Base-by-base conservation (phyloP, 345 rosid genomes). In the Bruguiera sexangula region DNA sequence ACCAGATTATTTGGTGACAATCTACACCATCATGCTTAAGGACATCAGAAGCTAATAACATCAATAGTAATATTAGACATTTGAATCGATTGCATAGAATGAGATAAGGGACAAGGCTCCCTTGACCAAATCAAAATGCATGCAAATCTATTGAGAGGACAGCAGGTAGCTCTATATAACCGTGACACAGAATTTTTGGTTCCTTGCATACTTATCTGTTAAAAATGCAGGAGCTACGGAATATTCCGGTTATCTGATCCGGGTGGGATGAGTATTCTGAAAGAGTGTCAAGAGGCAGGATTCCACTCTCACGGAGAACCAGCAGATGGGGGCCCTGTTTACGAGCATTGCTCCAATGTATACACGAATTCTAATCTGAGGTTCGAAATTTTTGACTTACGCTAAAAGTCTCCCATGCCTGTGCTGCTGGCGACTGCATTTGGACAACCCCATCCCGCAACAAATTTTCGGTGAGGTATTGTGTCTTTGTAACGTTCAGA, bases 351-450 rank as follows among this genome's bases (percentile, higher is more conserved):
- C 81, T 78, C 86, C 52, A 88, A 93, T 63, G 92, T 93, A 67
- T 90, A 84, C 85, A 89, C 65, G 63, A 93, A 93, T 74, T 85
- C 91, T 13, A 89, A 90, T 85, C 85, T 90, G 58, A 84, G 98
- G 82, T 89, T 93, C 21, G 96, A 93, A 82, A 89, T 90, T 73
- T 90, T 90, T 66, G 97, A 93, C 79, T 77, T 93, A 81, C 96
- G 98, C 50, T 85, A 69, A 83, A 71, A 43, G 18, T 13, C 0
- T 3, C 18, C 18, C 0, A 3, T 43, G 15, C 50, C 50, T 43
- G 5, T 43, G 50, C 18, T 3, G 50, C 1, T 43, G 50, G 50
- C 57, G 8, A 36, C 55, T 22, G 54, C 29, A 15, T 21, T n/a
- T 26, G 34, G 65, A 9, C 72, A 32, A n/a, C 43, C 21, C 15